Evolutionary conservation across 2,329 filamentous ascomycete species (phyloP).

Genomic region (Cordyceps tenuipes): DNA sequence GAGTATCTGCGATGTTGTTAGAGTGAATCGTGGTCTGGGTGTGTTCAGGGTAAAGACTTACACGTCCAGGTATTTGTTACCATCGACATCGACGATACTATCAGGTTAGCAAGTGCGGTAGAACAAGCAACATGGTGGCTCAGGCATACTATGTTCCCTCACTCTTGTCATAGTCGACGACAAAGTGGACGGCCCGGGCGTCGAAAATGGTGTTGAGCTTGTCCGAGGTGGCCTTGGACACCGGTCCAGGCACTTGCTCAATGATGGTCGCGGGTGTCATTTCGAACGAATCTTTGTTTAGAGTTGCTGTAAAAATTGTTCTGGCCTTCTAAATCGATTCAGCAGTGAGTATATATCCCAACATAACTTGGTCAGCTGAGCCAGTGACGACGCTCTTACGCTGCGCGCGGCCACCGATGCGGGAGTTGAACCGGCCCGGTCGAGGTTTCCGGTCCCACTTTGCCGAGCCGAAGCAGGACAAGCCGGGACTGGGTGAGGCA

Average conservation of each 20-base stretch:
- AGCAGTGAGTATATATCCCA: not conserved
- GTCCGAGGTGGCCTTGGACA: slow-evolving; percentile 30
- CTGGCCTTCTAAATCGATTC: too few species aligned
- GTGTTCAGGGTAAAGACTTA: slow-evolving; percentile 21
- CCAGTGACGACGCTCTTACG: not conserved
- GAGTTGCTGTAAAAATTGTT: not conserved
- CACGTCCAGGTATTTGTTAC: slow-evolving; percentile 42
- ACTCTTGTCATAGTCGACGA: slow-evolving; percentile 45
- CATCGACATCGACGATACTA: slow-evolving; percentile 38
- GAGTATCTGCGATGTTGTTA: slow-evolving; percentile 45
- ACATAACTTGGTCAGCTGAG: not conserved
- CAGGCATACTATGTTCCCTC: slow-evolving; percentile 36
- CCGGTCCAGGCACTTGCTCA: slow-evolving; percentile 25
- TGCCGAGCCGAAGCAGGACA: not conserved
- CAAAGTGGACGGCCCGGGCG: slow-evolving; percentile 42
- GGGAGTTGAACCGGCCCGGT: not conserved
- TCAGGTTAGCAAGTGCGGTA: not conserved
- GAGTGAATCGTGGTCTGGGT: not conserved
- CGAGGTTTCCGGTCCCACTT: slow-evolving; percentile 7
- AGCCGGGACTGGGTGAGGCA: not conserved
- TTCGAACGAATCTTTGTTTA: not conserved
- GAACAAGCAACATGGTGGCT: not conserved
- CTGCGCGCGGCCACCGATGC: slow-evolving; percentile 1
- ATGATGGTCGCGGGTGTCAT: slow-evolving; percentile 25
- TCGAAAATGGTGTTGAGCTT: slow-evolving; percentile 42